Evolutionary conservation across 202 grass and related monocot species (phyloP), one percentile per base, ranked within the genome.

Genomic region (Panicum hallii): DNA sequence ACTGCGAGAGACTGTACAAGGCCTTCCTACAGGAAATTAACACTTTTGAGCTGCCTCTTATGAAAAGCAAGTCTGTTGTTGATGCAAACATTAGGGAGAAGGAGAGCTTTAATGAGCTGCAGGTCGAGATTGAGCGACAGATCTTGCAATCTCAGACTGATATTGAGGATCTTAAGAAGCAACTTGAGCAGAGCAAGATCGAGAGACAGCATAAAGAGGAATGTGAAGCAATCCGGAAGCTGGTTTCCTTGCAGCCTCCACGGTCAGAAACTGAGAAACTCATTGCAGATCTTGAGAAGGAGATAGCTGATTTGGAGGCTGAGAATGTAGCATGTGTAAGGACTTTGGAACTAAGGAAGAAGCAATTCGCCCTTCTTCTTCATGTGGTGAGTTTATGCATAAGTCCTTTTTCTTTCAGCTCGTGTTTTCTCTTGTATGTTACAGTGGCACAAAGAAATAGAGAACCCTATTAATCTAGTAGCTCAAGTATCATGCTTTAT

Each of bases 121-220:
- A 95, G 43, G 72, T 90, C 53, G 91, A 98, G 82, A 95, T 88
- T 48, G 68, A 95, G 75, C 79, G 75, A 38, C 95, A 98, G 79
- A 98, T 95, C 70, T 85, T 91, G 68, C 96, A 95, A 82, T 93
- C 96, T 65, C 90, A 92, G 79, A 83, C 80, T 67, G 96, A 98
- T 90, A 98, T 98, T 50, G 91, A 95, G 84, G 89, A 89, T 75
- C 90, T 94, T 60, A 98, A 98, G 75, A 95, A 91, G 85, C 93
- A 94, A 63, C 86, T 98, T 56, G 91, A 92, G 76, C 74, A 94
- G 76, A 95, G 89, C 86, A 93, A 91, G 84, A 95, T 95, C 11
- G 95, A 95, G 91, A 95, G 95, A 57, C 91, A 91, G 81, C 95
- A 94, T 82, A 98, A 92, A 84, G 93, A 98, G 78, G 95, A 95